Conservation (phyloP, 768 basidiomycete genomes). For the Mycena latifolia region DNA sequence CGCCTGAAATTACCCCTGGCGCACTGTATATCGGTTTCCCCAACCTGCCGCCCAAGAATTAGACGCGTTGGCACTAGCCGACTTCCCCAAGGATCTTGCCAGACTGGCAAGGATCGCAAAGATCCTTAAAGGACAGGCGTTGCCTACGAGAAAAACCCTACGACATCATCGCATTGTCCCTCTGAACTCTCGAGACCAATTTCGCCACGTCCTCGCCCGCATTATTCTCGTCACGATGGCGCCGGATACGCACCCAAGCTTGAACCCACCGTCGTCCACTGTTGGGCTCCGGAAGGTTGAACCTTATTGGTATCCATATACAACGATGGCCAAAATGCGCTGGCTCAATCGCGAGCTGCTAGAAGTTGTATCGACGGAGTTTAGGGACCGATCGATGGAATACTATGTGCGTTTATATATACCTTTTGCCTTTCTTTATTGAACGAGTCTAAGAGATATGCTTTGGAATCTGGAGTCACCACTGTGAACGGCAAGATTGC, state of each 20-base stretch:
- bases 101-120: conserved; percentile 22
- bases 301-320: conserved; percentile 95
- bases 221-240: conserved; percentile 67
- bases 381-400: conserved; percentile 93
- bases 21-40: too few species aligned
- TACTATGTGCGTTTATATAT: conserved; percentile 82
- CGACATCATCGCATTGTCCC: conserved; percentile 53
- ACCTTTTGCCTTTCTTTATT: conserved; percentile 15
- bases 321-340: conserved; percentile 91
- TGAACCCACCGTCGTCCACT: conserved; percentile 41
- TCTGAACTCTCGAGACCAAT: conserved; percentile 65
- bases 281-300: conserved; percentile 80
- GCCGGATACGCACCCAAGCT: conserved; percentile 46
- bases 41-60: too few species aligned
- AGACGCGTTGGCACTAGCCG: conserved; percentile 4
- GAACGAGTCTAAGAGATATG: conserved; percentile 56
- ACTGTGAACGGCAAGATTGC: conserved; percentile 94
- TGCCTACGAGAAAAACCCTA: conserved; percentile 1
- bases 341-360: conserved; percentile 91
- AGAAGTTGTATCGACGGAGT: conserved; percentile 95
- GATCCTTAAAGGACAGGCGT: conserved; percentile 20
- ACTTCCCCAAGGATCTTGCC: background rate
- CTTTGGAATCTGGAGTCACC: conserved; percentile 93
- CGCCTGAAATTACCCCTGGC: background rate
- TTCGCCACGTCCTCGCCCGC: conserved; percentile 66